Conservation (phyloP, 768 basidiomycete genomes). For the Leccinum truebloodii region DNA sequence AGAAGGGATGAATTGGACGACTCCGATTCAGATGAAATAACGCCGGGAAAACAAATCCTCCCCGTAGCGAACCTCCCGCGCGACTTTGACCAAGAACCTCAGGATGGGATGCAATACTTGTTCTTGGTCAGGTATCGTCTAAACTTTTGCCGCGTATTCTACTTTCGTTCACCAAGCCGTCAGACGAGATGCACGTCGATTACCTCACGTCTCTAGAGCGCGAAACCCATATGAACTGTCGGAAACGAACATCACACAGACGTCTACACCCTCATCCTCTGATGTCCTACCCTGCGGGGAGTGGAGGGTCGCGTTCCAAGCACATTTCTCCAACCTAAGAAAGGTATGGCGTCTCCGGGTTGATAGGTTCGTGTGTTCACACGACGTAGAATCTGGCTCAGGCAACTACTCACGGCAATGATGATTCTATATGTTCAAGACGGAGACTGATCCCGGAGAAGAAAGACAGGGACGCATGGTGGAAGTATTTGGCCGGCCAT, state of each 20-base stretch:
- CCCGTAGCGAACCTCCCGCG: slow-evolving; percentile 81
- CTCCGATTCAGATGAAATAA: slow-evolving; percentile 60
- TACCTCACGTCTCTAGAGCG: slow-evolving; percentile 67
- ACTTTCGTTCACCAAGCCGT: slow-evolving; percentile 9
- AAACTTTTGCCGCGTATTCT: not conserved
- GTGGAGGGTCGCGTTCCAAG: slow-evolving; percentile 63
- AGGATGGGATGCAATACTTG: slow-evolving; percentile 77
- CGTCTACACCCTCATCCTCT: slow-evolving; percentile 23
- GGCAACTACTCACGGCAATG: slow-evolving; percentile 45
- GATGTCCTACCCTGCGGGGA: slow-evolving; percentile 58
- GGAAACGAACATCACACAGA: slow-evolving; percentile 26
- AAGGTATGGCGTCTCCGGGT: slow-evolving; percentile 36
- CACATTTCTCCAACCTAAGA: slow-evolving; percentile 65
- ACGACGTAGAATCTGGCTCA: slow-evolving; percentile 62
- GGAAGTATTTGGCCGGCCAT: slow-evolving; percentile 70
- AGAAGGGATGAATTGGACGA: slow-evolving; percentile 52
- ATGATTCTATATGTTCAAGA: slow-evolving; percentile 4
- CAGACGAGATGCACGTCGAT: slow-evolving; percentile 69
- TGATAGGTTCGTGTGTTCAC: slow-evolving; percentile 9
- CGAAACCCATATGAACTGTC: slow-evolving; percentile 64
- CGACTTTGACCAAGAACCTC: slow-evolving; percentile 63
- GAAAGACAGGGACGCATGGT: slow-evolving; percentile 76
- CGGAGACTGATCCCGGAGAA: slow-evolving; percentile 61
- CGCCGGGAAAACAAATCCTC: slow-evolving; percentile 68
- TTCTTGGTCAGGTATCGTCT: slow-evolving; percentile 71